These are phyloP conservation scores for Neurospora cerealis DNA, from an alignment of 495 filamentous ascomycete genomes.

Conservation along the genomic window DNA sequence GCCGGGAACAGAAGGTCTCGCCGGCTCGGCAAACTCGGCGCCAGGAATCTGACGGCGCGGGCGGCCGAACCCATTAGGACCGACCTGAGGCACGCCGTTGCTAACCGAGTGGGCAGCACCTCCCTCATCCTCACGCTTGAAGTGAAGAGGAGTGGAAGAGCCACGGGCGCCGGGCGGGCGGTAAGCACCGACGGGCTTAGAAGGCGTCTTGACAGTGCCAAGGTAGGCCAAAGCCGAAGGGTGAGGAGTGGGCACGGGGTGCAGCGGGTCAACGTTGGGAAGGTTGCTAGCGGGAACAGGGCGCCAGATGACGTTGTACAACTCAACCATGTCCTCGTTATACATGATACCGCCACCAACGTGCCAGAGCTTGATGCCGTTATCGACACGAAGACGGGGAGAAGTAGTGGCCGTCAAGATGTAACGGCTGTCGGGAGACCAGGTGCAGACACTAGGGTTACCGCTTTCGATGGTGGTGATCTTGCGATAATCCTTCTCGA, in stretches of 20 bases:
- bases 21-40: conserved; percentile 36
- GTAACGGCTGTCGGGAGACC: conserved; percentile 90
- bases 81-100: conserved; percentile 59
- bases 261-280: conserved; percentile 61
- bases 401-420: conserved; percentile 96
- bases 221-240: conserved; percentile 75
- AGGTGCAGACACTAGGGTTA: conserved; percentile 89
- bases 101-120: conserved; percentile 75
- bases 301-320: conserved; percentile 89
- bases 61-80: conserved; percentile 73
- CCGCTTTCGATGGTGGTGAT: conserved; percentile 90
- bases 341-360: conserved; percentile 86
- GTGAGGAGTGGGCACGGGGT: conserved; percentile 71
- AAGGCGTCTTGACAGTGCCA: conserved; percentile 77
- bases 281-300: conserved; percentile 54
- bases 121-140: conserved; percentile 96
- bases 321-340: conserved; percentile 83
- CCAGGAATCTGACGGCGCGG: conserved; percentile 43
- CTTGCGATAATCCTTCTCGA: conserved; percentile 84
- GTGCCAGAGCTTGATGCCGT: conserved; percentile 92
- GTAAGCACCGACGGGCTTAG: conserved; percentile 91
- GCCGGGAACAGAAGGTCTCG: conserved; percentile 51
- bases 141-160: conserved; percentile 76
- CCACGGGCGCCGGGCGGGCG: conserved; percentile 94
- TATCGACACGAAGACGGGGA: conserved; percentile 89